Base-by-base conservation (phyloP, 1,139 yeast genomes). In the Kazachstania sp. region DNA sequence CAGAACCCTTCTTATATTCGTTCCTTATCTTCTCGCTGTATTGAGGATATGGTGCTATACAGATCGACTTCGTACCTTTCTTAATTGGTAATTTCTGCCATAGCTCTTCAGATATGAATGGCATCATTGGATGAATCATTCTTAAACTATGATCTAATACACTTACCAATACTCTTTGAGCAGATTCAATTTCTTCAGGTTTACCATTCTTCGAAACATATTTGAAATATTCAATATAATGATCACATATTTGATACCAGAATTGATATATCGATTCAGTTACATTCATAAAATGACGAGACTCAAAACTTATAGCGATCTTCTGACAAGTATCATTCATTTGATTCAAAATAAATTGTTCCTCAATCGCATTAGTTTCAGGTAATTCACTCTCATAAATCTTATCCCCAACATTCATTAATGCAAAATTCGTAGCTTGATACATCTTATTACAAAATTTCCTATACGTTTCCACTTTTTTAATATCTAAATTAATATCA, bases 391-490 rank as follows among this genome's bases (percentile, higher is more conserved):
- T 90, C 11, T 15, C 11, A 4, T 15, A 32, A 7, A 19, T 4
- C 12, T 26, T 19, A 2, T 13, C 13, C 2, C 5, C 16, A 54
- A 92, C 76, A 68, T 92, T 82, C 78, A 90, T 82, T 68, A 92
- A 74, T 36, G 87, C 97, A 65, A 92, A 92, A 72, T 90, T 92
- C 54, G 97, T 87, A 49, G 97, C 97, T 72, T 92, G 97, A 75
- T 86, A 92, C 60, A 92, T 90, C 80, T 92, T 92, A 80, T 92
- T 92, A 75, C 97, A 88, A 84, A 92, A 92, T 76, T 90, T 92
- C 72, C 97, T 80, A 81, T 90, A 90, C 58, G 97, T 97, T 67
- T 92, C 97, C 55, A 92, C 95, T 72, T 97, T 85, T 67, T 86
- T 75, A 59, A 92, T 87, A 67, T 92, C 97, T 67, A 92, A 77